phyloP scores from a whole-genome alignment of 2,329 filamentous ascomycete species.

The Aspergillus pseudoterreus region DNA sequence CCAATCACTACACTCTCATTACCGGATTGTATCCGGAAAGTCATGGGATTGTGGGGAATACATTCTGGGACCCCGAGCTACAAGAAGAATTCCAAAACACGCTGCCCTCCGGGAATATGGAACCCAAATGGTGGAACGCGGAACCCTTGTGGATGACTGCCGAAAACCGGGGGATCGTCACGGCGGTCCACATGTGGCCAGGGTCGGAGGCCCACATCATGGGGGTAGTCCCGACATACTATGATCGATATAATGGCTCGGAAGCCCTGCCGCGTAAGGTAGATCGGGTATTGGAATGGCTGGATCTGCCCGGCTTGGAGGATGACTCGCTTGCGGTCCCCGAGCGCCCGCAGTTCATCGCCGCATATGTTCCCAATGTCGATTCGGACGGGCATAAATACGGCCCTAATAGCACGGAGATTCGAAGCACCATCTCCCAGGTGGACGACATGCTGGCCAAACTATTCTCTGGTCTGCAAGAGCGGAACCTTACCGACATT shows the following conservation, averaged over 20 bases:
- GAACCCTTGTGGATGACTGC: conserved; percentile 94
- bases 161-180: conserved; percentile 72
- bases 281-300: conserved; percentile 70
- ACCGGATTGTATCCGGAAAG: conserved; percentile 90
- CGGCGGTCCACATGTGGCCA: conserved; percentile 97
- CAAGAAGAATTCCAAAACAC: conserved; percentile 85
- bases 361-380: conserved; percentile 90
- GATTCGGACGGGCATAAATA: conserved; percentile 82
- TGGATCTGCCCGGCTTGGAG: conserved; percentile 76
- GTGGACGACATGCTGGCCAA: conserved; percentile 79
- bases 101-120: conserved; percentile 68
- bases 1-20: conserved; percentile 90
- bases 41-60: conserved; percentile 90
- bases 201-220: conserved; percentile 85
- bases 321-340: conserved; percentile 48
- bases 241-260: conserved; percentile 80
- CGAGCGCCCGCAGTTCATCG: conserved; percentile 82
- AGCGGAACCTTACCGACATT: conserved; percentile 79
- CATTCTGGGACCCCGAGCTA: conserved; percentile 81
- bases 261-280: conserved; percentile 75
- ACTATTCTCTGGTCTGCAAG: conserved; percentile 71
- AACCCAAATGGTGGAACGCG: conserved; percentile 90
- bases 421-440: conserved; percentile 69
- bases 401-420: conserved; percentile 93
- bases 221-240: conserved; percentile 68